Percentiles rank a stretch among this genome's conserved stretches.
Conservation (phyloP, 208 protist species). For the Leishmania lainsoni region DNA sequence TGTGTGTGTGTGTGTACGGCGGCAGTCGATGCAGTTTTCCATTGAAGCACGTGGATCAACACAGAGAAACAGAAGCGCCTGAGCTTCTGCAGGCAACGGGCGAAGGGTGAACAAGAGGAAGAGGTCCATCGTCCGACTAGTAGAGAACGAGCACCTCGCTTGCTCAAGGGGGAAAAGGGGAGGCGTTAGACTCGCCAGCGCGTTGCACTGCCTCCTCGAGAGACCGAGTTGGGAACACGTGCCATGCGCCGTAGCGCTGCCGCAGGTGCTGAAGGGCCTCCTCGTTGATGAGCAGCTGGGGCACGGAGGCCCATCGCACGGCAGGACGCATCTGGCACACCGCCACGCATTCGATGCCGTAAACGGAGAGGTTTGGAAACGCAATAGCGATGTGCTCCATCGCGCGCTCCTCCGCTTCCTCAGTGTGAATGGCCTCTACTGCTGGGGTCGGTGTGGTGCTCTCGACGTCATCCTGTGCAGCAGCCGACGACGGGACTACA, state of each 20-base stretch:
- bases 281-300: conserved; percentile 22
- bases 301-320: conserved; percentile 9
- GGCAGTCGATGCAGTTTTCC: background rate
- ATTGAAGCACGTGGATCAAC: background rate
- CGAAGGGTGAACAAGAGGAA: background rate
- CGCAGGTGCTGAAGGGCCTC: conserved; percentile 42
- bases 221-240: conserved; percentile 37
- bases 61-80: background rate
- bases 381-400: conserved; percentile 55
- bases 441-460: background rate
- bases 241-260: conserved; percentile 54
- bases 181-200: background rate
- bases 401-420: conserved; percentile 29
- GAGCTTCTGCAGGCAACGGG: background rate
- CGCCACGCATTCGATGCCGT: conserved; percentile 59
- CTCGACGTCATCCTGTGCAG: background rate
- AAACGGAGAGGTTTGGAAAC: conserved; percentile 78
- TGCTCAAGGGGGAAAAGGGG: background rate
- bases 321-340: conserved; percentile 52
- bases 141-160: background rate
- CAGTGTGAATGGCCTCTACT: conserved; percentile 33
- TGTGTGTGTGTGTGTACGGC: background rate
- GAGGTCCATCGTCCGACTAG: background rate
- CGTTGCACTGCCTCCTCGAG: conserved; percentile 32
- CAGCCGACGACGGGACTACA: background rate